A percentile compares a stretch with the other conserved stretches of the same genome.
Conservation (phyloP, 2,329 filamentous ascomycete genomes). For the Alternaria longipes region DNA sequence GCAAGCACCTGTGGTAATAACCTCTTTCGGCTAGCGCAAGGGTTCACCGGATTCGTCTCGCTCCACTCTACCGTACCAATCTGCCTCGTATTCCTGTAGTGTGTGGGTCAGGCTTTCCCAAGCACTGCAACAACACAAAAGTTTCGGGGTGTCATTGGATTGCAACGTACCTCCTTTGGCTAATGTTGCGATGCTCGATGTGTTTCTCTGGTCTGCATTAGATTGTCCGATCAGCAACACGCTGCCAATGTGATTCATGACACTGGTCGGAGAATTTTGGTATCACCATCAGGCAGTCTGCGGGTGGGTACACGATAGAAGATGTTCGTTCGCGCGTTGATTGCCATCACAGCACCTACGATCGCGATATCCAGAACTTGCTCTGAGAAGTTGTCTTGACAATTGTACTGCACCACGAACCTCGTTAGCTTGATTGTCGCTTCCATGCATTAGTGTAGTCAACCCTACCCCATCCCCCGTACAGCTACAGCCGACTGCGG, state of each 20-base stretch:
- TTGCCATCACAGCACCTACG: neutral
- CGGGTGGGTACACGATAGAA: neutral
- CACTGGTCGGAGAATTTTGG: neutral
- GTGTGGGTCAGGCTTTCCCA: too few relatives aligned
- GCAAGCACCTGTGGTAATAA: too few relatives aligned
- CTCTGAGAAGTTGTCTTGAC: neutral
- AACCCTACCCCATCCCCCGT: neutral
- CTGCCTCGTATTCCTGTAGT: too few relatives aligned
- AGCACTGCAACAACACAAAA: too few relatives aligned
- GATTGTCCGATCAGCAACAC: neutral
- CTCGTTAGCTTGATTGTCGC: neutral
- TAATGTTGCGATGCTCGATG: neutral
- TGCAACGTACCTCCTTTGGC: neutral
- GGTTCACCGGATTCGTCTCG: too few relatives aligned
- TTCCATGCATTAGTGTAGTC: neutral
- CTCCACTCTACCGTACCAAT: too few relatives aligned
- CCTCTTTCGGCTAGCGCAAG: too few relatives aligned
- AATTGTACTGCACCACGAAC: neutral
- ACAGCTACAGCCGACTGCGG: neutral
- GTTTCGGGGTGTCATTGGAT: too few relatives aligned
- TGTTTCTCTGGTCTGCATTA: neutral
- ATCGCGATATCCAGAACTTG: neutral
- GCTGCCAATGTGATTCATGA: neutral
- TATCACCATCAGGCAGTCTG: neutral
- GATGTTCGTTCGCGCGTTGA: neutral